Percentiles rank a stretch among this genome's conserved stretches.
Conservation (phyloP, 305 asterid species). For the Ruellia speciosa region DNA sequence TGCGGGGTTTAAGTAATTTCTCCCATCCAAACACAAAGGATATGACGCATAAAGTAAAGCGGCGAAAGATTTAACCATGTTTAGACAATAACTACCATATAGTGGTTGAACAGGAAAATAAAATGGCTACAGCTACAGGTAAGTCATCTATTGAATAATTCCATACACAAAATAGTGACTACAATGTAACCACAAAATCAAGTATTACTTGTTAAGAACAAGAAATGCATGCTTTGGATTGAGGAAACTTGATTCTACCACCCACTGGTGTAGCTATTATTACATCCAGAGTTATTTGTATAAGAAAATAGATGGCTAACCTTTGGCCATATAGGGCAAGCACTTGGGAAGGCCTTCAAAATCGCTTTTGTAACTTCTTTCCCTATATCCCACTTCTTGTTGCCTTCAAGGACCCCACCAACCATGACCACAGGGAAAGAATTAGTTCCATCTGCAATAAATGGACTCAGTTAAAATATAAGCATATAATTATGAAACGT, state of each 20-base stretch:
- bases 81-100: too few species aligned
- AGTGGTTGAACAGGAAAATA: too few species aligned
- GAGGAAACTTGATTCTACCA: not conserved
- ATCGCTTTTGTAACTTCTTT: constrained; percentile 54
- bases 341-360: constrained; percentile 64
- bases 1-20: not conserved
- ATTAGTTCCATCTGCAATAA: constrained; percentile 59
- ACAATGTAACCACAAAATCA: not conserved
- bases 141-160: not conserved
- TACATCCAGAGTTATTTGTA: not conserved
- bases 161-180: not conserved
- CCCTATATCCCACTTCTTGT: constrained; percentile 78
- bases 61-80: not conserved
- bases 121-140: too few species aligned
- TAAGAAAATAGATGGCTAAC: constrained; percentile 26
- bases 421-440: constrained; percentile 88
- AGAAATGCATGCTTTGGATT: not conserved
- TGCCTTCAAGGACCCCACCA: constrained; percentile 88
- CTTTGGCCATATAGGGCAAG: constrained; percentile 77
- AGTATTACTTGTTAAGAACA: not conserved
- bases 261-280: not conserved
- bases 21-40: not conserved
- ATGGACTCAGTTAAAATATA: not conserved
- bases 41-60: not conserved
- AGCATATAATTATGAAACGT: constrained; percentile 7